These are phyloP conservation scores for Podaxis rugospora DNA, from an alignment of 768 basidiomycete genomes.

Conservation along the genomic window DNA sequence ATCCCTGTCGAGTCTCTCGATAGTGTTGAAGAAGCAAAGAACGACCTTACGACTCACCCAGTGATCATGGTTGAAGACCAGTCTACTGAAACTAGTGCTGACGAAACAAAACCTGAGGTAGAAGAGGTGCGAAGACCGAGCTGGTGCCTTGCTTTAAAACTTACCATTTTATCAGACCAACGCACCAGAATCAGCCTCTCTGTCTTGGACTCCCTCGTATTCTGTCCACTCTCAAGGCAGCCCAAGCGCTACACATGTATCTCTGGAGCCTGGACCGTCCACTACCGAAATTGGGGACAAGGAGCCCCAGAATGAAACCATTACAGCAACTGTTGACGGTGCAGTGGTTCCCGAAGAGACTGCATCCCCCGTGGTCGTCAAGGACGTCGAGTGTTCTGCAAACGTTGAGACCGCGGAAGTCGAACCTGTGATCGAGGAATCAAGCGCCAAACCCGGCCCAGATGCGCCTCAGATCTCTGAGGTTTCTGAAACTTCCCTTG, in stretches of 20 bases:
- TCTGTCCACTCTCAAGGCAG: conserved; percentile 37
- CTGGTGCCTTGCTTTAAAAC: not conserved
- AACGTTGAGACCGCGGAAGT: not conserved
- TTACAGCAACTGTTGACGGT: not conserved
- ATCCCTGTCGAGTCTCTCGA: conserved; percentile 1
- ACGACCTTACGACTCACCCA: not conserved
- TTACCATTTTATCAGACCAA: not conserved
- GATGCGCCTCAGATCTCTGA: not conserved
- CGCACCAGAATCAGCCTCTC: not conserved
- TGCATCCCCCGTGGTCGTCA: not conserved
- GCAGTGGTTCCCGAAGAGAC: not conserved
- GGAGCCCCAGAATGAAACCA: not conserved
- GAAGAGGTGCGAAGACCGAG: not conserved
- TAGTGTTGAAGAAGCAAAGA: conserved; percentile 2
- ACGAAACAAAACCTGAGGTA: not conserved
- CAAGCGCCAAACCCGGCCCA: not conserved
- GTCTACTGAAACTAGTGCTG: not conserved
- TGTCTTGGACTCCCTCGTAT: conserved; percentile 35
- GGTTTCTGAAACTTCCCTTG: not conserved
- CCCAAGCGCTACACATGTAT: conserved; percentile 13
- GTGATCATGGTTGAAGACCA: not conserved
- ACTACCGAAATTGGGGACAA: not conserved
- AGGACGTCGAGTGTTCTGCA: not conserved
- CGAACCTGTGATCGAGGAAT: not conserved
- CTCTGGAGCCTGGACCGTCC: conserved; percentile 1